Percentiles rank a stretch among this genome's conserved stretches.
phyloP scores from a whole-genome alignment of 257 asterid species.

The Przewalskia tangutica region DNA sequence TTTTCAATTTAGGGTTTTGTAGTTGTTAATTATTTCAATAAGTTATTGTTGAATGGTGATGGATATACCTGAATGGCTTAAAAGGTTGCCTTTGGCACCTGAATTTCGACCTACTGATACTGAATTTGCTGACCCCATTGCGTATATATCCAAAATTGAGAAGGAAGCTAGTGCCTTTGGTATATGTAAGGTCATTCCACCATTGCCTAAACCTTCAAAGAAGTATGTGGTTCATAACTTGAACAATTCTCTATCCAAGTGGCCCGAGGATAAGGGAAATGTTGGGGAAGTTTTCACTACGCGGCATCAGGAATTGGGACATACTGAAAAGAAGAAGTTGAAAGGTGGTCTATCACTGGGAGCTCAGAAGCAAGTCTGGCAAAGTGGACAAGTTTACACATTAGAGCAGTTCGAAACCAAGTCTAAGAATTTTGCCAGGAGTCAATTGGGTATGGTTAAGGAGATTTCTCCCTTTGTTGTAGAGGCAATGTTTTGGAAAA shows the following conservation, averaged over 20 bases:
- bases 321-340: constrained; percentile 42
- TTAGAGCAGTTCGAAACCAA: constrained; percentile 87
- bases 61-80: constrained; percentile 82
- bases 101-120: constrained; percentile 93
- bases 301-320: constrained; percentile 85
- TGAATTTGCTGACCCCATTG: constrained; percentile 96
- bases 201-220: constrained; percentile 83
- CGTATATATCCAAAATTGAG: constrained; percentile 92
- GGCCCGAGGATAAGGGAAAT: constrained; percentile 43
- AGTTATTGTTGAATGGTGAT: constrained; percentile 9
- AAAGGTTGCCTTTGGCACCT: constrained; percentile 87
- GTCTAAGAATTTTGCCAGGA: constrained; percentile 71
- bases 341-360: constrained; percentile 34
- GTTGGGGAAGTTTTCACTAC: constrained; percentile 74
- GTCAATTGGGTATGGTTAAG: constrained; percentile 56
- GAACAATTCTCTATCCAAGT: constrained; percentile 75
- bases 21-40: not conserved
- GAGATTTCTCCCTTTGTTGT: constrained; percentile 66
- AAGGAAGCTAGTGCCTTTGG: constrained; percentile 93
- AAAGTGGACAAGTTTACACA: constrained; percentile 90
- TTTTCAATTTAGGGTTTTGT: constrained; percentile 9
- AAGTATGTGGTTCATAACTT: constrained; percentile 69
- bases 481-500: constrained; percentile 89
- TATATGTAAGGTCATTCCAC: constrained; percentile 94
- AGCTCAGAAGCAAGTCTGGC: constrained; percentile 86